Conservation (phyloP, 768 basidiomycete species). For the Kwoniella dejecticola region DNA sequence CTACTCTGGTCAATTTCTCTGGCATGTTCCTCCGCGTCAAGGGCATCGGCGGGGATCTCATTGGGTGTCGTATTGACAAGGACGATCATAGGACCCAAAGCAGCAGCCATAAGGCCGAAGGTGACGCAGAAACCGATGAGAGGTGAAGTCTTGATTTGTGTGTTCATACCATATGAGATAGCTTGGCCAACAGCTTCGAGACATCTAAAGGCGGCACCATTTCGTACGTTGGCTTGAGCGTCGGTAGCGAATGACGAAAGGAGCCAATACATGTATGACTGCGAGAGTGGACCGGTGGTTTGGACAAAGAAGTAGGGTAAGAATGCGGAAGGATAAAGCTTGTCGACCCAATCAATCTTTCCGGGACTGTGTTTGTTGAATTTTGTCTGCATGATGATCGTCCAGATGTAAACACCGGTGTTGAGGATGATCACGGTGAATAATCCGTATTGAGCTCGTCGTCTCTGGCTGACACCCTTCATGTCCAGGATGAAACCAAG, state of each 20-base stretch:
- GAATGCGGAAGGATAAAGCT: slow-evolving; percentile 12
- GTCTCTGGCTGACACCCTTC: slow-evolving; percentile 23
- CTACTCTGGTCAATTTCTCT: neutral
- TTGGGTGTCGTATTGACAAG: slow-evolving; percentile 23
- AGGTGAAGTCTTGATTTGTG: slow-evolving; percentile 19
- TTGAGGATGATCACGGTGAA: slow-evolving; percentile 10
- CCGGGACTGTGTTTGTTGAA: slow-evolving; percentile 17
- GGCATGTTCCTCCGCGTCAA: slow-evolving; percentile 14
- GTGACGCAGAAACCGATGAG: slow-evolving; percentile 26
- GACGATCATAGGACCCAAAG: slow-evolving; percentile 16
- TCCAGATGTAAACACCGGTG: slow-evolving; percentile 16
- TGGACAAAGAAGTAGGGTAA: slow-evolving; percentile 25
- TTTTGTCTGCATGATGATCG: slow-evolving; percentile 10
- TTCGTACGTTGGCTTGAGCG: slow-evolving; percentile 30
- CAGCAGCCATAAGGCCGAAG: slow-evolving; percentile 20
- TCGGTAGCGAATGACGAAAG: slow-evolving; percentile 38
- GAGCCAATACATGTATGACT: slow-evolving; percentile 44
- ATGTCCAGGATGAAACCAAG: slow-evolving; percentile 42
- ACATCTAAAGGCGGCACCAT: slow-evolving; percentile 40
- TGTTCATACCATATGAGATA: slow-evolving; percentile 29
- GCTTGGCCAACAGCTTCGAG: slow-evolving; percentile 45
- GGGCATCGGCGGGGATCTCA: slow-evolving; percentile 21
- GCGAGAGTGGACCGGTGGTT: slow-evolving; percentile 28
- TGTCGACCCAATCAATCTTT: slow-evolving; percentile 13
- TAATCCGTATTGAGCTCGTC: slow-evolving; percentile 5